A percentile compares a stretch with the other conserved stretches of the same genome.
These are phyloP conservation scores for Colletotrichum abscissum DNA, from an alignment of 2,329 filamentous ascomycete species.

Conservation along the genomic window DNA sequence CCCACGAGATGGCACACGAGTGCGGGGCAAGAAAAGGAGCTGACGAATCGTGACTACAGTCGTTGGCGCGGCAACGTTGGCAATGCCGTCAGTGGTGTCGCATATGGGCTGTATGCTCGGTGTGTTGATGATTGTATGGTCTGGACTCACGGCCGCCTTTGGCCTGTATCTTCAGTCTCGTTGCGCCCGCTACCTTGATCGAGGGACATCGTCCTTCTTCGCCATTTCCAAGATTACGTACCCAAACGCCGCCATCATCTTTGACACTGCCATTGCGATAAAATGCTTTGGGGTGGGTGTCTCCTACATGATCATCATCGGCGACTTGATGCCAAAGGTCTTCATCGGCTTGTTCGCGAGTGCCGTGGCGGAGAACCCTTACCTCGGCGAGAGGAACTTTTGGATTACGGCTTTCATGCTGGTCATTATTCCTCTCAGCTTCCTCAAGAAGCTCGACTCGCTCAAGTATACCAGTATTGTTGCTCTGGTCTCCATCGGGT, in stretches of 20 bases:
- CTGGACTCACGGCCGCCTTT: constrained; percentile 87
- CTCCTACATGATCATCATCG: constrained; percentile 98
- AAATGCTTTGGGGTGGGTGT: constrained; percentile 99
- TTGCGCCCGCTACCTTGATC: constrained; percentile 92
- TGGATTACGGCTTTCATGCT: constrained; percentile 99
- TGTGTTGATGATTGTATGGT: constrained; percentile 88
- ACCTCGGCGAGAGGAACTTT: constrained; percentile 90
- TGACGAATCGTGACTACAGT: constrained; percentile 63
- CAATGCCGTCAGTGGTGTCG: constrained; percentile 94
- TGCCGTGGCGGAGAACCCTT: constrained; percentile 70
- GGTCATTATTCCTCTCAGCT: constrained; percentile 93
- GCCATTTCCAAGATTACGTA: constrained; percentile 97
- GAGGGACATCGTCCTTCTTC: constrained; percentile 91
- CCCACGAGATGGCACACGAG: background rate
- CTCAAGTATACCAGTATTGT: constrained; percentile 97
- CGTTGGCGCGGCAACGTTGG: constrained; percentile 91
- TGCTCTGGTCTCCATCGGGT: constrained; percentile 92
- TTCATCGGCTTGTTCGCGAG: constrained; percentile 80
- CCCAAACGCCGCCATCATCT: constrained; percentile 93
- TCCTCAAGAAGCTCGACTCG: constrained; percentile 90
- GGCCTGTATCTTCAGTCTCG: constrained; percentile 94
- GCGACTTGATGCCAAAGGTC: constrained; percentile 97
- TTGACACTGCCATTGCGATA: constrained; percentile 94
- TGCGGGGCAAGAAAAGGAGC: background rate
- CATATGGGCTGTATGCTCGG: constrained; percentile 95